Evolutionary conservation across 202 grass and related monocot genomes (phyloP), one percentile per base, ranked within the genome.

Genomic region (Setaria italica): DNA sequence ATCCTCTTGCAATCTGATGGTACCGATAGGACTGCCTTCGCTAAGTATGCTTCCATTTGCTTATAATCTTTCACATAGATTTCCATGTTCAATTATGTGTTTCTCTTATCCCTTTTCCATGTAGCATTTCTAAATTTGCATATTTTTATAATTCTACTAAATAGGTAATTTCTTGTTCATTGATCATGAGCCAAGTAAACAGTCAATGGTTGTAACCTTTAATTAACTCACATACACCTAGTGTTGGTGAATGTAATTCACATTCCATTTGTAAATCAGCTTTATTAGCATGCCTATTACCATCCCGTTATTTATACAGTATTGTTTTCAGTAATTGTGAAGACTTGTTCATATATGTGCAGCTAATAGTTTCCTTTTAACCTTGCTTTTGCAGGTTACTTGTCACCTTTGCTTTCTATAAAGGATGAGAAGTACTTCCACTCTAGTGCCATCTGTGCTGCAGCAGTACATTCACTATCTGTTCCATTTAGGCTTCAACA

Each of bases 1-100:
- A 9, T 90, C 84, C 54, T 96, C 79, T 72, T 94, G 86, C 87
- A 91, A 90, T 72, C 89, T 96, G 84, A 89, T 94, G 89, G 86
- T 92, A 80, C 93, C 96, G 41, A 85, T 99, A 63, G 93, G 96
- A 81, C 69, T 85, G 58, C 87, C 90, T 89, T 96, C 96, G 87
- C 77, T 99, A 80, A 91, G 95, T 95, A 95, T 29, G 82, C 30
- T 74, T 39, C 72, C 9, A 53, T 55, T 75, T 75, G 4, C 49
- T 11, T 56, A 75, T 72, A 50, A 72, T 75, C 16, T 56, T 4
- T 75, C n/a, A 75, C 72, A 39, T 56, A 75, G 49, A 74, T 21
- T 53, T 49, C 14, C 29, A 19, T 74, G 33, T 87, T 45, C 8
- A 41, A 19, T 71, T 76, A 8, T 80, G 50, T 82, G 54, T 7